Evolutionary conservation across 1,284 basidiomycete genomes (phyloP).

Genomic region (Phylloboletellus chloephorus): DNA sequence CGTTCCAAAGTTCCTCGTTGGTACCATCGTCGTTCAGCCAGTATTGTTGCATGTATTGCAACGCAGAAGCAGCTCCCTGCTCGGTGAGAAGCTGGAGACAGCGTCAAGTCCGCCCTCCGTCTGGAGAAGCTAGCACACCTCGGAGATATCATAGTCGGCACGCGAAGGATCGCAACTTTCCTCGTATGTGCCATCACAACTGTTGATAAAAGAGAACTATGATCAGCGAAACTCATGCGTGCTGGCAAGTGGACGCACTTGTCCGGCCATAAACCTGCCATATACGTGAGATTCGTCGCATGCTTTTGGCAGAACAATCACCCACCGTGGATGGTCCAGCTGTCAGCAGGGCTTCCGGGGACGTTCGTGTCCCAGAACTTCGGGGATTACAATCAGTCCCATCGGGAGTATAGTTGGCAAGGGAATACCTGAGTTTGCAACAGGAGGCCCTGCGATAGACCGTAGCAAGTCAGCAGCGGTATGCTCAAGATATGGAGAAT

Average conservation of each 20-base stretch:
- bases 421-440: conserved; percentile 56
- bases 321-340: conserved; percentile 74
- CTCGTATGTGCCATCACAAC: conserved; percentile 64
- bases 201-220: conserved; percentile 22
- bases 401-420: neutral
- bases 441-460: conserved; percentile 46
- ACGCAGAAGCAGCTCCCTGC: conserved; percentile 55
- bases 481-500: neutral
- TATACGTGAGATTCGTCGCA: conserved; percentile 6
- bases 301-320: neutral
- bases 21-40: conserved; percentile 63
- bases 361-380: conserved; percentile 65
- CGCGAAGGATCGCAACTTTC: conserved; percentile 63
- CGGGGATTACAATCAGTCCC: conserved; percentile 3
- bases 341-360: conserved; percentile 56
- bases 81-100: conserved; percentile 48
- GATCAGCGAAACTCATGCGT: conserved; percentile 1
- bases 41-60: conserved; percentile 65
- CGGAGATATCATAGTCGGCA: conserved; percentile 52
- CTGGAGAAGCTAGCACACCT: conserved; percentile 33
- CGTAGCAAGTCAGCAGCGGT: neutral
- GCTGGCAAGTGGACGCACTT: conserved; percentile 39
- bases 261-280: conserved; percentile 64
- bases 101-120: neutral
- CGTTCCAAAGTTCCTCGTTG: conserved; percentile 68